Conservation (phyloP, 306 rosid genomes). For the Vigna reflexopilosa region DNA sequence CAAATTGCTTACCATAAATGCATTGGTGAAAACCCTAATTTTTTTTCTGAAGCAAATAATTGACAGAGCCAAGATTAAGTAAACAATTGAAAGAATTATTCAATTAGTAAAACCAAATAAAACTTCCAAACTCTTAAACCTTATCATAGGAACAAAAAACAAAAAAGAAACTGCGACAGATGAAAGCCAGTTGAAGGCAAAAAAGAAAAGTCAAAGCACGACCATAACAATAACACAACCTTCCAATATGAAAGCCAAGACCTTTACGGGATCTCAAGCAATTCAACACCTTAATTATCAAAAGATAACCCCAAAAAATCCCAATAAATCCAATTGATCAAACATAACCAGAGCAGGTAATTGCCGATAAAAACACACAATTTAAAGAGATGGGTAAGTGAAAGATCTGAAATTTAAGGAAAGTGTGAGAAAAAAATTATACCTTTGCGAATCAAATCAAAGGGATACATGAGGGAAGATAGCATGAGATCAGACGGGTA, state of each 20-base stretch:
- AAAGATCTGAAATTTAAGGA: slow-evolving; percentile 54
- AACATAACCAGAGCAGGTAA: slow-evolving; percentile 7
- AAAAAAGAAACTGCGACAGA: slow-evolving; percentile 36
- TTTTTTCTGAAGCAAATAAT: slow-evolving; percentile 22
- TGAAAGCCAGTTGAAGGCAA: slow-evolving; percentile 26
- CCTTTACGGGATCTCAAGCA: slow-evolving; percentile 58
- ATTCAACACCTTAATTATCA: slow-evolving; percentile 48
- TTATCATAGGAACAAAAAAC: slow-evolving; percentile 34
- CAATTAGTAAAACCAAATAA: slow-evolving; percentile 35
- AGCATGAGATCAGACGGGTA: slow-evolving; percentile 44
- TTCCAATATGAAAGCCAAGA: slow-evolving; percentile 38
- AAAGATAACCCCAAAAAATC: not conserved
- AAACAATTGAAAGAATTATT: slow-evolving; percentile 30
- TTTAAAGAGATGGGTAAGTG: slow-evolving; percentile 26
- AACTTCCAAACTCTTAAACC: slow-evolving; percentile 23
- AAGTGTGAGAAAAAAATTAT: not conserved
- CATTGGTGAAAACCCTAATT: slow-evolving; percentile 41
- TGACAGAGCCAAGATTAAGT: slow-evolving; percentile 13
- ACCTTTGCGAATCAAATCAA: slow-evolving; percentile 95
- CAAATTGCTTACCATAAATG: slow-evolving; percentile 15
- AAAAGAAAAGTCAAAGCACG: slow-evolving; percentile 31
- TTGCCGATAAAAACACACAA: not conserved
- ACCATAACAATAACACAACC: slow-evolving; percentile 34
- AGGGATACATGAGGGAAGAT: slow-evolving; percentile 71
- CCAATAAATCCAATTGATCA: slow-evolving; percentile 39